Evolutionary conservation across 2,329 filamentous ascomycete species (phyloP).

Genomic region (Stachybotrys chartarum): DNA sequence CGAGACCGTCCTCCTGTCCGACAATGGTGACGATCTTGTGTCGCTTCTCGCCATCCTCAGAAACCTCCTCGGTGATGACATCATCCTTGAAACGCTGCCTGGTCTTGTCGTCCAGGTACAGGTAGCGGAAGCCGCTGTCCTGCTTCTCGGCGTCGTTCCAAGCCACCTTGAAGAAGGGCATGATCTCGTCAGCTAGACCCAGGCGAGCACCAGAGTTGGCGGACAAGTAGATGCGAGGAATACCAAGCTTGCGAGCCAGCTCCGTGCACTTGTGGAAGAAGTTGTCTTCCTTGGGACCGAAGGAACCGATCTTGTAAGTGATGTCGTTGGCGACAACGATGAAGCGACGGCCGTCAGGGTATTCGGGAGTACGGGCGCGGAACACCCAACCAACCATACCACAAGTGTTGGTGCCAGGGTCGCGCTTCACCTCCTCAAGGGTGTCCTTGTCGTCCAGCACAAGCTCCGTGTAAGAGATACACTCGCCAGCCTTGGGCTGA

Average conservation of each 20-base stretch:
- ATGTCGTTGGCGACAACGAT: constrained; percentile 98
- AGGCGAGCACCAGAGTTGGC: constrained; percentile 98
- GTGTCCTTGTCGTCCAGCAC: constrained; percentile 92
- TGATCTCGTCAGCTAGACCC: constrained; percentile 92
- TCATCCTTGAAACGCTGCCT: constrained; percentile 79
- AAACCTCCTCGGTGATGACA: constrained; percentile 73
- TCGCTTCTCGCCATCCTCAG: constrained; percentile 80
- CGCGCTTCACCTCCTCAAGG: constrained; percentile 85
- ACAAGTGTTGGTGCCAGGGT: constrained; percentile 89
- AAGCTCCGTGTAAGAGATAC: constrained; percentile 88
- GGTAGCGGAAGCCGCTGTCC: constrained; percentile 89
- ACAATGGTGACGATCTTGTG: constrained; percentile 93
- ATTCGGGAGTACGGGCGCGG: constrained; percentile 90
- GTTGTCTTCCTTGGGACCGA: constrained; percentile 91
- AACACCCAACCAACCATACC: constrained; percentile 99
- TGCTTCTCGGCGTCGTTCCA: constrained; percentile 84
- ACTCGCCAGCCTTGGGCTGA: constrained; percentile 80
- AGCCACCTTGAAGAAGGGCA: constrained; percentile 93
- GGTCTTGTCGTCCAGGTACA: constrained; percentile 82
- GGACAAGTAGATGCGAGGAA: constrained; percentile 94
- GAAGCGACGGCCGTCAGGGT: constrained; percentile 85
- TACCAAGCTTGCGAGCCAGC: constrained; percentile 85
- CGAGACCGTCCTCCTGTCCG: constrained; percentile 89
- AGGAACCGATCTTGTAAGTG: constrained; percentile 97
- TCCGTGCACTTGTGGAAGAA: constrained; percentile 99